phyloP scores from a whole-genome alignment of 495 filamentous ascomycete genomes.

The Wilcoxina mikolae region DNA sequence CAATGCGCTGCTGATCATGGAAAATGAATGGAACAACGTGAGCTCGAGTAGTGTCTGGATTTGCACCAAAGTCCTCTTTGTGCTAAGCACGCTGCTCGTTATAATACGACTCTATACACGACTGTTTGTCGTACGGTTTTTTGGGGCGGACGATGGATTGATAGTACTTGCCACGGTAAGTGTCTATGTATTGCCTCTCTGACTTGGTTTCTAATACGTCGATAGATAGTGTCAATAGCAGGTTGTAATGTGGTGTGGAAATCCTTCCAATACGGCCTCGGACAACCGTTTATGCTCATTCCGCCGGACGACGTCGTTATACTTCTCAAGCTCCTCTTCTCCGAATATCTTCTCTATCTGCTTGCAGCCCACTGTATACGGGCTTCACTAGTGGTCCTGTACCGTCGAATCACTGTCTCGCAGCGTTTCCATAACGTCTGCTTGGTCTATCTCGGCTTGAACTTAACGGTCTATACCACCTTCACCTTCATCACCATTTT shows the following conservation, averaged over 20 bases:
- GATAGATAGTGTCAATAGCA: not conserved
- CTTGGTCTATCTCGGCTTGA: not conserved
- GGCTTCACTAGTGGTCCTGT: not conserved
- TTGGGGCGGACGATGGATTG: conserved; percentile 8
- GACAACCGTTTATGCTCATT: not conserved
- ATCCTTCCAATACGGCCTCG: not conserved
- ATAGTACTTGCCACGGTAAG: conserved; percentile 7
- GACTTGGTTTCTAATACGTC: not conserved
- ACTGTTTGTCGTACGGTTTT: not conserved
- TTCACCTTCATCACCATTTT: not conserved
- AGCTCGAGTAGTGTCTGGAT: no score
- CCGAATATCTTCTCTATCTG: not conserved
- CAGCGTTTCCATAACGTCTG: not conserved
- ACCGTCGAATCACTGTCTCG: not conserved
- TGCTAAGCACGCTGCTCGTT: not conserved
- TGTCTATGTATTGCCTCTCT: not conserved
- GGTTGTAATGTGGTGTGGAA: not conserved
- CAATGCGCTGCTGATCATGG: no score
- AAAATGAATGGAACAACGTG: no score
- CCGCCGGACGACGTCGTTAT: not conserved
- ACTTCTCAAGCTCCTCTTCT: not conserved
- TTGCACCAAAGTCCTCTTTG: not conserved
- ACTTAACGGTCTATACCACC: not conserved
- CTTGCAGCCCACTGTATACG: not conserved
- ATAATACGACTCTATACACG: conserved; percentile 1